phyloP scores from a whole-genome alignment of 768 basidiomycete species.

The Mrakia blollopis region DNA sequence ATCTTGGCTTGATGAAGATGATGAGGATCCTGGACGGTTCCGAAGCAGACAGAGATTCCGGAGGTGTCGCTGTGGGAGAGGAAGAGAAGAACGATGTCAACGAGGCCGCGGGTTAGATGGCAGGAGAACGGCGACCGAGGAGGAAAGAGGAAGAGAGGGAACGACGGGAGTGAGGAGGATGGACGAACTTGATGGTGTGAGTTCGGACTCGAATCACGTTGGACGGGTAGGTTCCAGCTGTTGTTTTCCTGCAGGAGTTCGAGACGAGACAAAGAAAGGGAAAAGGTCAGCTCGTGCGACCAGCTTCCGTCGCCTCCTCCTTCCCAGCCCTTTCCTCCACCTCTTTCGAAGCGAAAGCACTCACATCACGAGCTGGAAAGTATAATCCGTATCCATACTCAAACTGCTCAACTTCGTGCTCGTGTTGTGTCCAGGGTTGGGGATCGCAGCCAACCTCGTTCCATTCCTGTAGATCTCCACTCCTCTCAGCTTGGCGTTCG shows the following conservation, averaged over 20 bases:
- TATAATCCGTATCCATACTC: conserved; percentile 60
- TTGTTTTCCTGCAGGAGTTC: conserved; percentile 51
- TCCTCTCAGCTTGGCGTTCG: conserved; percentile 76
- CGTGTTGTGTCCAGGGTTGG: conserved; percentile 72
- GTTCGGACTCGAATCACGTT: conserved; percentile 77
- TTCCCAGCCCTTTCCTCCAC: neutral
- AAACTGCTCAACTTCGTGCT: conserved; percentile 54
- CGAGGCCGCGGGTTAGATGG: no score
- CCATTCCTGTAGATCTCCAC: conserved; percentile 91
- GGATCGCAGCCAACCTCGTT: conserved; percentile 79
- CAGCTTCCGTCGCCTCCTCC: neutral
- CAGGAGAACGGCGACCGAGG: no score
- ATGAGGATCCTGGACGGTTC: conserved; percentile 68
- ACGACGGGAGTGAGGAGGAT: neutral
- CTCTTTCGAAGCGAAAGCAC: conserved; percentile 17
- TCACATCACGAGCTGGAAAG: conserved; percentile 88
- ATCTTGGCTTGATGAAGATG: conserved; percentile 74
- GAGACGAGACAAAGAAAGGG: neutral
- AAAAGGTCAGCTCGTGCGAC: neutral
- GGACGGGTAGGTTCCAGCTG: conserved; percentile 83
- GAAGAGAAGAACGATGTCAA: conserved; percentile 30
- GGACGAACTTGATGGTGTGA: conserved; percentile 67
- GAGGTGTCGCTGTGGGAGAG: conserved; percentile 64
- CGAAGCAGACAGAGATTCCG: conserved; percentile 92
- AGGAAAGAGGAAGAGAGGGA: neutral